Percentiles rank a stretch among this genome's conserved stretches.
Conservation (phyloP, 139 green algal species). For the Haematococcus lacustris region DNA sequence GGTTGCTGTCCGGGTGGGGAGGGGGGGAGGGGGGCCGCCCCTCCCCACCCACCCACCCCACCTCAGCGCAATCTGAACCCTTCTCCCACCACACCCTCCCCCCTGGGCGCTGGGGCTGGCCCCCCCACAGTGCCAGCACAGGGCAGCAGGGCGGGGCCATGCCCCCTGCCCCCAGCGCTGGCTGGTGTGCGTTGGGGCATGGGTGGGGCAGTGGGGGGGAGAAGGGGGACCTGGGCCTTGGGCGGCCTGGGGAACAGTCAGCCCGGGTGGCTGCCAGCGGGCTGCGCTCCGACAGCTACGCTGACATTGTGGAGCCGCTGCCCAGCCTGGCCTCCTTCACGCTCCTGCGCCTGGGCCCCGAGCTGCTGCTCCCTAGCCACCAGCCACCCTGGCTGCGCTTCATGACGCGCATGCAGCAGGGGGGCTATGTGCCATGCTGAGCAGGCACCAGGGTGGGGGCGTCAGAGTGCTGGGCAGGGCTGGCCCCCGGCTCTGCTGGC, state of each 20-base stretch:
- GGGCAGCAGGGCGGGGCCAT: too few relatives aligned
- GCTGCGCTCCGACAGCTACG: conserved; percentile 12
- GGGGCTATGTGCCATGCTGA: background rate
- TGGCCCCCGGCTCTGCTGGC: background rate
- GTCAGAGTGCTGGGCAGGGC: background rate
- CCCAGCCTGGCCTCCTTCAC: conserved; percentile 74
- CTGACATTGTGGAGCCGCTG: conserved; percentile 29
- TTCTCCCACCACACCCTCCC: too few relatives aligned
- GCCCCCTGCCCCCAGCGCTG: too few relatives aligned
- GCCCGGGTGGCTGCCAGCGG: conserved; percentile 4
- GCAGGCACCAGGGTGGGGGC: background rate
- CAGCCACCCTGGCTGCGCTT: conserved; percentile 54
- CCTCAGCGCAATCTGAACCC: too few relatives aligned
- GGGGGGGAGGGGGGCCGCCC: too few relatives aligned
- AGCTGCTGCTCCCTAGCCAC: conserved; percentile 60
- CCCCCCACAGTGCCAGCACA: too few relatives aligned
- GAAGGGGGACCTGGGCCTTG: too few relatives aligned
- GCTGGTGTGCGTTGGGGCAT: too few relatives aligned
- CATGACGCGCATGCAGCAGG: conserved; percentile 42
- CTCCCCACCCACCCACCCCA: too few relatives aligned
- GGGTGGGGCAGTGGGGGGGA: too few relatives aligned
- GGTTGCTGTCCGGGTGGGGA: too few relatives aligned
- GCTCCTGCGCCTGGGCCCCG: conserved; percentile 69
- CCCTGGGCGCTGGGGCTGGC: too few relatives aligned
- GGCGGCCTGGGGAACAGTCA: background rate